Percentiles rank a stretch among this genome's conserved stretches.
phyloP scores from a whole-genome alignment of 1,139 yeast species.

The Candida sanyaensis region DNA sequence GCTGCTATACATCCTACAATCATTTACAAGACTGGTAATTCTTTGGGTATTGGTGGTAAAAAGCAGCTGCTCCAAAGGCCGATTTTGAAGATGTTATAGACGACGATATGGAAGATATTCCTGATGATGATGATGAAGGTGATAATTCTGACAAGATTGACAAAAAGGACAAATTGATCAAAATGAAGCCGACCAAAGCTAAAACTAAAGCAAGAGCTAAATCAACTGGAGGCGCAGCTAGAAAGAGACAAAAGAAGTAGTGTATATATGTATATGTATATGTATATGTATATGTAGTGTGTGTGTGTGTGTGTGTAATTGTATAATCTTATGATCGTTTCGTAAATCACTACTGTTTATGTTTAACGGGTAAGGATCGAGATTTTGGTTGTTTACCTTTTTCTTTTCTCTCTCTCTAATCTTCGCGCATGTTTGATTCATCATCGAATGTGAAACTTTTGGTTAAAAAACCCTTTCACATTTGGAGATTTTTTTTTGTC shows the following conservation, averaged over 20 bases:
- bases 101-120: constrained; percentile 48
- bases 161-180: constrained; percentile 47
- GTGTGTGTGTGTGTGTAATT: not conserved
- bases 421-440: not conserved
- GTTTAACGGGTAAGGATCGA: no score
- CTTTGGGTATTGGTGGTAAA: constrained; percentile 38
- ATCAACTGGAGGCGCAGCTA: constrained; percentile 13
- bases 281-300: no score
- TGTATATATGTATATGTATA: not conserved
- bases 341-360: no score
- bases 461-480: not conserved
- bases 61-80: constrained; percentile 39
- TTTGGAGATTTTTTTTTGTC: not conserved
- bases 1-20: constrained; percentile 79
- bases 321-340: not conserved
- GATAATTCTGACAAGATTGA: constrained; percentile 32
- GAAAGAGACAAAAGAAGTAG: constrained; percentile 16
- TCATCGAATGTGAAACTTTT: not conserved
- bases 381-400: no score
- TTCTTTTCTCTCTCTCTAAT: no score
- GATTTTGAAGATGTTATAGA: constrained; percentile 65
- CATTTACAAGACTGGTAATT: constrained; percentile 69
- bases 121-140: constrained; percentile 37
- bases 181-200: constrained; percentile 31
- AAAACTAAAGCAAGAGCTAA: constrained; percentile 14